Percentiles rank a stretch among this genome's conserved stretches.
These are phyloP conservation scores for Tricholoma furcatifolium DNA, from an alignment of 768 basidiomycete genomes.

Conservation along the genomic window DNA sequence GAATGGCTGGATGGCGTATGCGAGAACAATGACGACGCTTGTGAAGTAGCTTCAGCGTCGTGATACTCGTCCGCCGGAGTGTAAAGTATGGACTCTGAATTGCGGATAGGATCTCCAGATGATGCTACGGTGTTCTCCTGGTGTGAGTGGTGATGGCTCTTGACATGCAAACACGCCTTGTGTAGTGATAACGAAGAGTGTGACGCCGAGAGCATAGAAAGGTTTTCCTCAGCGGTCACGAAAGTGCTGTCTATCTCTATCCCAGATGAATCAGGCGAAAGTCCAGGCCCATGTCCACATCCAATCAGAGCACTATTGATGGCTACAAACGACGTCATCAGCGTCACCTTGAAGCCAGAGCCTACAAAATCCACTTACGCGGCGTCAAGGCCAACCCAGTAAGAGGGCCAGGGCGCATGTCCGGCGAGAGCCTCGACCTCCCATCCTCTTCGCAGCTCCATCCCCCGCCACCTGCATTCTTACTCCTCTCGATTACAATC, in stretches of 20 bases:
- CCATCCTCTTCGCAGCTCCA: background rate
- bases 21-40: constrained; percentile 29
- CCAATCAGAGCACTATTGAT: background rate
- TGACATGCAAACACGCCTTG: constrained; percentile 4
- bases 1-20: constrained; percentile 26
- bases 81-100: constrained; percentile 39
- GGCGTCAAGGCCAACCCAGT: constrained; percentile 18
- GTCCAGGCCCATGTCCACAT: background rate
- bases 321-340: constrained; percentile 1
- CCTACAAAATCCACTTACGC: constrained; percentile 17
- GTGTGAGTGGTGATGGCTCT: constrained; percentile 15
- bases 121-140: constrained; percentile 35
- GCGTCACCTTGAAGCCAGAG: background rate
- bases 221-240: constrained; percentile 22
- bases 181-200: background rate
- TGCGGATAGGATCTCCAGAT: constrained; percentile 21
- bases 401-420: constrained; percentile 35
- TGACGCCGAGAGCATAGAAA: background rate
- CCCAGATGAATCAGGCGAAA: constrained; percentile 12
- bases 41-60: constrained; percentile 2
- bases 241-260: constrained; percentile 12
- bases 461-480: constrained; percentile 12
- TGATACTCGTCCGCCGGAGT: constrained; percentile 28
- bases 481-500: constrained; percentile 16
- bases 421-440: constrained; percentile 32